Conservation (phyloP, 257 asterid genomes). For the Gentiana dahurica region DNA sequence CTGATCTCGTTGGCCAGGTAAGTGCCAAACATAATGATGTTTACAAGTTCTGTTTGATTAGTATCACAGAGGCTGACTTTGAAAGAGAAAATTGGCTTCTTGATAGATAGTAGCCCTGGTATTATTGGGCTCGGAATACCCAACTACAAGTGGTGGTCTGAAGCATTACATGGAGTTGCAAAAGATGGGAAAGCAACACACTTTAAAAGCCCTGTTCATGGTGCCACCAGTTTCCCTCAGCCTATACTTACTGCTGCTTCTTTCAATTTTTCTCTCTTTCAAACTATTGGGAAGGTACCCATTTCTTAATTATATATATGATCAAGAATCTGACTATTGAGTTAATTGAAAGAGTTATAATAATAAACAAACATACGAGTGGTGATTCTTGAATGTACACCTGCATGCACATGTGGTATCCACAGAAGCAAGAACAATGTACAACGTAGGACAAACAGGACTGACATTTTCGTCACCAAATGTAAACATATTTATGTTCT, state of each 20-base stretch:
- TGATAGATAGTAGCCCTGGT: slow-evolving; percentile 18
- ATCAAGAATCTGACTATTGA: too few relatives aligned
- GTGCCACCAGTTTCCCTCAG: slow-evolving; percentile 48
- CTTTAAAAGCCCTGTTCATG: slow-evolving; percentile 26
- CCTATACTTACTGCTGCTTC: slow-evolving; percentile 43
- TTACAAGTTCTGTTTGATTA: too few relatives aligned
- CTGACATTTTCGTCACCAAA: slow-evolving; percentile 95
- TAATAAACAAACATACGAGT: too few relatives aligned
- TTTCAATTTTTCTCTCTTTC: slow-evolving; percentile 32
- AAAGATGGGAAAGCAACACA: slow-evolving; percentile 21
- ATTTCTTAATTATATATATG: too few relatives aligned
- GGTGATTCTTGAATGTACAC: too few relatives aligned
- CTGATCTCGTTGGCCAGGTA: too few relatives aligned
- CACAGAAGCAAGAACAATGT: slow-evolving; percentile 93
- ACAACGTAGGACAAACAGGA: slow-evolving; percentile 86
- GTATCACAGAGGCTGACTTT: slow-evolving; percentile 27
- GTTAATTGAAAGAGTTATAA: too few relatives aligned
- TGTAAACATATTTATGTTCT: slow-evolving; percentile 69
- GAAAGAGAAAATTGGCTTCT: slow-evolving; percentile 26
- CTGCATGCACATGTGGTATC: slow-evolving; percentile 84
- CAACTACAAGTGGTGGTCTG: slow-evolving; percentile 44
- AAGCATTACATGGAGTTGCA: slow-evolving; percentile 41
- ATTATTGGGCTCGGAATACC: slow-evolving; percentile 28
- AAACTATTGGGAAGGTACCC: slow-evolving; percentile 27
- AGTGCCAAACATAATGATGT: too few relatives aligned